Conservation (phyloP, 805 yeast species). For the Ogataea salicorniae region DNA sequence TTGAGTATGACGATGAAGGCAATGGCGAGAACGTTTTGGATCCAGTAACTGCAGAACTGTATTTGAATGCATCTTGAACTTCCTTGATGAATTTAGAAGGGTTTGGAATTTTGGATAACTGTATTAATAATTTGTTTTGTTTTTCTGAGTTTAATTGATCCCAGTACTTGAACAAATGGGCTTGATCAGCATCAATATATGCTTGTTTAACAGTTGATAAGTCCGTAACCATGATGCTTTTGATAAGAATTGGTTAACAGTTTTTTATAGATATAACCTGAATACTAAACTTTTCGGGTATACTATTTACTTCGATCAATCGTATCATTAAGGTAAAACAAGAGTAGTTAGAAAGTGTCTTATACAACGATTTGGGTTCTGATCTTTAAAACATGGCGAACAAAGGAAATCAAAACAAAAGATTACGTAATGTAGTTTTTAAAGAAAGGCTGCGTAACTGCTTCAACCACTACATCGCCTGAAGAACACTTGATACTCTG, state of each 20-base stretch:
- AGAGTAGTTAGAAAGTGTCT: too few species aligned
- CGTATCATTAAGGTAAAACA: neutral
- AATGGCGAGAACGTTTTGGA: conserved; percentile 39
- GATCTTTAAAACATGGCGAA: too few species aligned
- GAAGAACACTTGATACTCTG: too few species aligned
- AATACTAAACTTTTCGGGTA: neutral
- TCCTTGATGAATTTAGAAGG: conserved; percentile 37
- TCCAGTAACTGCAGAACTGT: conserved; percentile 21
- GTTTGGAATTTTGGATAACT: conserved; percentile 37
- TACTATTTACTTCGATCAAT: neutral
- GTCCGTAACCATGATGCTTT: neutral
- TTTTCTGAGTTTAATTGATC: conserved; percentile 33
- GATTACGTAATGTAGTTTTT: too few species aligned
- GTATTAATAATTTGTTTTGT: conserved; percentile 33
- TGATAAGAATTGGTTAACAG: too few species aligned
- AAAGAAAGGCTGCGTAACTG: too few species aligned
- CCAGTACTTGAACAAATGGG: conserved; percentile 47
- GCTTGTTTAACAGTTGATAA: conserved; percentile 8
- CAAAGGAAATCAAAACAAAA: too few species aligned
- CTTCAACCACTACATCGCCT: too few species aligned
- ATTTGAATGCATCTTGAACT: conserved; percentile 42
- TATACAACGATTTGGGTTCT: too few species aligned
- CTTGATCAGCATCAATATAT: conserved; percentile 45
- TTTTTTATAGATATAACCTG: too few species aligned
- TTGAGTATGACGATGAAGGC: conserved; percentile 49